These are phyloP conservation scores for Cymbidium sinense DNA, from an alignment of 106 monocot genomes.

Conservation along the genomic window DNA sequence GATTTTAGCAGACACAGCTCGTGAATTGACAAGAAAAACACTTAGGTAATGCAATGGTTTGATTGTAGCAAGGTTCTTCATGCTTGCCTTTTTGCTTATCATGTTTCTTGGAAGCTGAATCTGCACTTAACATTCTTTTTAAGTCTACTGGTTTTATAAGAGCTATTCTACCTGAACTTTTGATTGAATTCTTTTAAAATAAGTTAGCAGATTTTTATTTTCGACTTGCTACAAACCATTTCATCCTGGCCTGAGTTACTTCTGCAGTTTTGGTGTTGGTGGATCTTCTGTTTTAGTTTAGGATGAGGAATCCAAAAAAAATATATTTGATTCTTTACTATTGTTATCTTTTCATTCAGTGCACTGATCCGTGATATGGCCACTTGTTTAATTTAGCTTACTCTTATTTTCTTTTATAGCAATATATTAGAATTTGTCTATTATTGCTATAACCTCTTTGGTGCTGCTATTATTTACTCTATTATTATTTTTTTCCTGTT, in stretches of 20 bases:
- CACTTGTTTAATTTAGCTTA: background rate
- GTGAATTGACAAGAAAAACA: background rate
- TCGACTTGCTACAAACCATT: background rate
- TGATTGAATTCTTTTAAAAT: background rate
- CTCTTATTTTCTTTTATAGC: background rate
- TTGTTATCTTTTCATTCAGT: constrained; percentile 1
- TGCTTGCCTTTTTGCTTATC: background rate
- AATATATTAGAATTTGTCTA: background rate
- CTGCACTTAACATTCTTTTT: background rate
- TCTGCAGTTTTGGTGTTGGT: background rate
- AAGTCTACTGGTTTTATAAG: background rate
- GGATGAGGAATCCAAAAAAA: background rate
- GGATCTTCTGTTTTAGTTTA: background rate
- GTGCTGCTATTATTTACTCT: background rate
- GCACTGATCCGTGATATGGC: background rate
- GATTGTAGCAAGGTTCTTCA: background rate
- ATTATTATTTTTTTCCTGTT: constrained; percentile 12
- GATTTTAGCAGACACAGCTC: background rate
- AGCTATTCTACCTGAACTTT: background rate
- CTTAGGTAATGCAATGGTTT: background rate
- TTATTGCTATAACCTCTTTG: background rate
- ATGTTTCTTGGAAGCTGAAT: background rate
- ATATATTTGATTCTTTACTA: background rate
- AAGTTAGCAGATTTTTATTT: background rate
- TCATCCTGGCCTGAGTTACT: background rate